Evolutionary conservation across 1,139 yeast species (phyloP).

Genomic region (Tardiomyces depauwii): DNA sequence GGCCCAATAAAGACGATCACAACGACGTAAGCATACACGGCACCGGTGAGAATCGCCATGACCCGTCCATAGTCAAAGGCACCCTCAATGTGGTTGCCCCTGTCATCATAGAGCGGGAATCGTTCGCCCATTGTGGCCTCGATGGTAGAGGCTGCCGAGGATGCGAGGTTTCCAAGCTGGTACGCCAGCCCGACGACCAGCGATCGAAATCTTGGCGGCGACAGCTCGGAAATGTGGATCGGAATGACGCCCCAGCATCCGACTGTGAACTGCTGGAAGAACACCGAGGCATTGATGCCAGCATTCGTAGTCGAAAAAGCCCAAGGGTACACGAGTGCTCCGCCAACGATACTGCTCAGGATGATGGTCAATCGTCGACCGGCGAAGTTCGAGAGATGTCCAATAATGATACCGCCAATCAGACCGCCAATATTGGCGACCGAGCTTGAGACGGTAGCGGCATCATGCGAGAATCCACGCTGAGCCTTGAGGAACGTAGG

Average conservation of each 20-base stretch:
- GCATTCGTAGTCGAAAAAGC: constrained; percentile 38
- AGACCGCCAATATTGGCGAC: constrained; percentile 62
- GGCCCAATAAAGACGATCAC: background rate
- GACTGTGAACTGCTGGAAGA: constrained; percentile 65
- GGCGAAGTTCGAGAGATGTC: constrained; percentile 44
- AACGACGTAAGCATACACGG: constrained; percentile 50
- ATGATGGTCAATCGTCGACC: constrained; percentile 50
- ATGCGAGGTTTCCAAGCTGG: constrained; percentile 71
- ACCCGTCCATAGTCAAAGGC: constrained; percentile 47
- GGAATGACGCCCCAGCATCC: constrained; percentile 85
- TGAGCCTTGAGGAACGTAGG: constrained; percentile 50
- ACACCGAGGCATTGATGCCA: constrained; percentile 63
- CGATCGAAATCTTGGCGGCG: constrained; percentile 62
- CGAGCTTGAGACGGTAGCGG: constrained; percentile 50
- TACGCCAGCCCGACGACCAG: constrained; percentile 63
- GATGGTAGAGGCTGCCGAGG: constrained; percentile 75
- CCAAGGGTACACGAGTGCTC: constrained; percentile 58
- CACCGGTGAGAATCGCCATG: constrained; percentile 76
- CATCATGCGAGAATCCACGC: constrained; percentile 35
- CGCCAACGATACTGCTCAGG: constrained; percentile 52
- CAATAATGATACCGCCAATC: constrained; percentile 48
- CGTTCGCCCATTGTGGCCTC: constrained; percentile 62
- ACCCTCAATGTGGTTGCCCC: constrained; percentile 13
- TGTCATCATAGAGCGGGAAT: constrained; percentile 38
- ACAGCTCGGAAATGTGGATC: constrained; percentile 58